A percentile compares a stretch with the other conserved stretches of the same genome.
These are phyloP conservation scores for Thalassiosira hispida DNA, from an alignment of 352 stramenopile genomes.

Conservation along the genomic window DNA sequence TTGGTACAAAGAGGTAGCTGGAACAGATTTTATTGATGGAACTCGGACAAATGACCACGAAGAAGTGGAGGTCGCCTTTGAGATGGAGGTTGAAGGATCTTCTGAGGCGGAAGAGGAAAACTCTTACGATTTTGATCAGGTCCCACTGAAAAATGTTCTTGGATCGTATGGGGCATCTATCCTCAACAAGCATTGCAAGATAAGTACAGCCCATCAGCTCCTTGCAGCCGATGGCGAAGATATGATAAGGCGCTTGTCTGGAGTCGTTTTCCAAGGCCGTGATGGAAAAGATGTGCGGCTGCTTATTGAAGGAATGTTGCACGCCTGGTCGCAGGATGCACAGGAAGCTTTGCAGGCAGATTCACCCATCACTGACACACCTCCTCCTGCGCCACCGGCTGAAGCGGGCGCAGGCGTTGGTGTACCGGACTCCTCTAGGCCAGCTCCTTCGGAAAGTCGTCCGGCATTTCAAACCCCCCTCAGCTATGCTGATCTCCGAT, in stretches of 20 bases:
- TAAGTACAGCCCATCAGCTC: constrained; percentile 25
- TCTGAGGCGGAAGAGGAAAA: neutral
- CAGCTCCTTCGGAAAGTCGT: neutral
- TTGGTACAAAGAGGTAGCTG: constrained; percentile 9
- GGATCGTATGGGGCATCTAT: constrained; percentile 12
- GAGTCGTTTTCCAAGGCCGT: constrained; percentile 17
- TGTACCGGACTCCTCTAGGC: neutral
- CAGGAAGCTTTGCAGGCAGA: constrained; percentile 9
- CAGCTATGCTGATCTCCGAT: constrained; percentile 27
- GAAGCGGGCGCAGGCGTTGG: neutral
- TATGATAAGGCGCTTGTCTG: constrained; percentile 4
- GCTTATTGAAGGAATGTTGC: constrained; percentile 36
- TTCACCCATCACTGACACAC: neutral
- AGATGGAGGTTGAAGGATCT: neutral
- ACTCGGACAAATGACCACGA: neutral
- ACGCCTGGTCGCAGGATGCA: constrained; percentile 20
- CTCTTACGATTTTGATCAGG: neutral
- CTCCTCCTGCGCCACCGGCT: neutral
- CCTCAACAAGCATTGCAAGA: constrained; percentile 22
- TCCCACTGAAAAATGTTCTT: constrained; percentile 24
- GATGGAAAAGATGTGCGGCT: constrained; percentile 9
- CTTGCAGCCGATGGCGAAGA: constrained; percentile 14
- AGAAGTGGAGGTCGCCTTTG: neutral
- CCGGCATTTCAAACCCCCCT: constrained; percentile 21
- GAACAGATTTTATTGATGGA: neutral